Conservation (phyloP, 345 rosid genomes). For the Citrus reticulata region DNA sequence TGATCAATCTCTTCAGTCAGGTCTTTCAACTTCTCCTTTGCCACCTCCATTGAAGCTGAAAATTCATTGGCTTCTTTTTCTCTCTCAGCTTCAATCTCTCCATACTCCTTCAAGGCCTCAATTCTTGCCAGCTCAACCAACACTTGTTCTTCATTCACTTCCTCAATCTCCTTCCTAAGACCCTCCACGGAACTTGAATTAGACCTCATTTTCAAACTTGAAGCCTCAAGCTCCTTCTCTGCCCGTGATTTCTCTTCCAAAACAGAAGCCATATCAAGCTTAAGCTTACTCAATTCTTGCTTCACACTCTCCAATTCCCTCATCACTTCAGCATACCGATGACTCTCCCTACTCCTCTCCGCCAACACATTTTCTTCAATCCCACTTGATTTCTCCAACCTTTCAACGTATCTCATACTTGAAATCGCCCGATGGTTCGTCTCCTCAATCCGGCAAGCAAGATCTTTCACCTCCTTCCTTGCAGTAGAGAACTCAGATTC, state of each 20-base stretch:
- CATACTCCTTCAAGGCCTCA: slow-evolving; percentile 70
- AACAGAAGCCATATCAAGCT: slow-evolving; percentile 68
- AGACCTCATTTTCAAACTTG: slow-evolving; percentile 22
- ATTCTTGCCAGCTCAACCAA: slow-evolving; percentile 72
- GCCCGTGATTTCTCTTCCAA: slow-evolving; percentile 51
- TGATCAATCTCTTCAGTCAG: slow-evolving; percentile 43
- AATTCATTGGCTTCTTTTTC: slow-evolving; percentile 40
- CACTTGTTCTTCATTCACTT: slow-evolving; percentile 72
- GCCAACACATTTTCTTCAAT: slow-evolving; percentile 16
- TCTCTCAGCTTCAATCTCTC: slow-evolving; percentile 47
- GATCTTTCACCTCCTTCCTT: slow-evolving; percentile 39
- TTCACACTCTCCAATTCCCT: slow-evolving; percentile 57
- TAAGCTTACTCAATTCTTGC: slow-evolving; percentile 63
- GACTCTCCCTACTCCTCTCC: slow-evolving; percentile 9
- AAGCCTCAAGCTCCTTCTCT: slow-evolving; percentile 42
- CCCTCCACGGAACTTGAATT: slow-evolving; percentile 31
- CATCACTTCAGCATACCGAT: slow-evolving; percentile 35
- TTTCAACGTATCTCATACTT: slow-evolving; percentile 23
- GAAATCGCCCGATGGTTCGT: slow-evolving; percentile 33
- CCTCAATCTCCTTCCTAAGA: slow-evolving; percentile 64
- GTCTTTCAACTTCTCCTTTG: slow-evolving; percentile 32
- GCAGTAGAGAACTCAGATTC: slow-evolving; percentile 51
- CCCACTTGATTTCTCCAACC: slow-evolving; percentile 20
- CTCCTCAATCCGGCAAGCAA: slow-evolving; percentile 42
- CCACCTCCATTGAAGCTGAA: slow-evolving; percentile 26